A percentile compares a stretch with the other conserved stretches of the same genome.
Conservation (phyloP, 768 basidiomycete species). For the Lactifluus pinguis region DNA sequence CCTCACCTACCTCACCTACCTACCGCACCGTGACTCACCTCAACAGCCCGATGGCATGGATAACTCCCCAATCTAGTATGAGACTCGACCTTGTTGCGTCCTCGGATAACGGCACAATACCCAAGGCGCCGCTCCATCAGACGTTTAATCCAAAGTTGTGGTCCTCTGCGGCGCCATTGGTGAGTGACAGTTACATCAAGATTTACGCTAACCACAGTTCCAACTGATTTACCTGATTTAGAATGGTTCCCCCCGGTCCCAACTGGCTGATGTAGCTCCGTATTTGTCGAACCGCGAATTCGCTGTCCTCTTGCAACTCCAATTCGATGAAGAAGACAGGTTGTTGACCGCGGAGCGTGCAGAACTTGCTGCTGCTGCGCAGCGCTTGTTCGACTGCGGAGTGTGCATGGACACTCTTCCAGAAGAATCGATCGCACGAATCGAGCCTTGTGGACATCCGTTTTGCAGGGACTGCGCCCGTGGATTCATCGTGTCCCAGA, state of each 20-base stretch:
- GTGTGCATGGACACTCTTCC: slow-evolving; percentile 47
- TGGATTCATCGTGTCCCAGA: slow-evolving; percentile 35
- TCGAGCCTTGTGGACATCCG: slow-evolving; percentile 40
- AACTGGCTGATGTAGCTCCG: neutral
- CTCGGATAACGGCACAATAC: neutral
- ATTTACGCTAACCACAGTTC: neutral
- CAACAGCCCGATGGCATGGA: neutral
- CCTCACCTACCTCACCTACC: too few species aligned
- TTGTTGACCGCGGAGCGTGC: slow-evolving; percentile 1
- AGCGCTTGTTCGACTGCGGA: slow-evolving; percentile 37
- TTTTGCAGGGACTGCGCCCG: slow-evolving; percentile 49
- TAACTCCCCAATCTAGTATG: neutral
- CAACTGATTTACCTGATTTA: neutral
- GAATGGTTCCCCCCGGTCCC: neutral
- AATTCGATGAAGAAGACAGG: slow-evolving; percentile 14
- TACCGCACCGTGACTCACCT: too few species aligned
- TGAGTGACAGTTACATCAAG: neutral
- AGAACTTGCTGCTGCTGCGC: neutral
- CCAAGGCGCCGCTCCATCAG: neutral
- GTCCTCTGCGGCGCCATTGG: neutral
- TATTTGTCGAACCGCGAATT: neutral
- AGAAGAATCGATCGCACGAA: slow-evolving; percentile 32
- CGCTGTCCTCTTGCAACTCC: slow-evolving; percentile 2
- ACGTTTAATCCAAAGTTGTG: neutral
- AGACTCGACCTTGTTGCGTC: neutral